Evolutionary conservation across 1,284 basidiomycete species (phyloP), one percentile per base, ranked within the genome.

Genomic region (Leccinum pachyderme): DNA sequence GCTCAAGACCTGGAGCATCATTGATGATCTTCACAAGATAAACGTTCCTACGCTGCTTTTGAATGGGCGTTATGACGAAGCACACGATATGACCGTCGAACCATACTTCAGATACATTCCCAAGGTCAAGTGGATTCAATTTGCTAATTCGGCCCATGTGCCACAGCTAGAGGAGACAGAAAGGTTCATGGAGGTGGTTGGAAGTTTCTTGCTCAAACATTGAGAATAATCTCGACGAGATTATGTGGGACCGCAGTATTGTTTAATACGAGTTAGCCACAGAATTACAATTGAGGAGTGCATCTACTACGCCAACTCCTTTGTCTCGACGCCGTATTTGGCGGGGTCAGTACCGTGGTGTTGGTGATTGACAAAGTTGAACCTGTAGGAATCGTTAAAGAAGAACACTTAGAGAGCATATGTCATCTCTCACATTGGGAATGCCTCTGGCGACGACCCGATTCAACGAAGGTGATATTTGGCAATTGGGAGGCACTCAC

Each of bases 321-420:
- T 71, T 53, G 62, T 61, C 53, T 65, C 69, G 45, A 76, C 76
- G 35, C 76, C 79, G 64, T 95, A 96, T 73, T 93, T 95, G 59
- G 85, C 81, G 27, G 87, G 81, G 69, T 95, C 91, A 27, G 87
- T 86, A 11, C 93, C 93, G 70, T 97, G 94, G 71, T 86, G 75
- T 53, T 84, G 86, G 74, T 97, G 94, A 73, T 95, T 89, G 65
- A 94, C 93, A 55, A 95, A 76, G 77, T 97, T 96, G 76, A 96
- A 86, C 93, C 92, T 95, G 65, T 29, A 49, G 63, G 24, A 59
- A 51, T 35, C 28, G 35, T 60, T 39, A 64, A 47, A 9, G 35
- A 5, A 47, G 8, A n/a, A 13, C n/a, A 32, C 35, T 33, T 15
- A 15, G 9, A 33, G 28, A 46, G 9, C 7, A 12, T 6, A 24